Percentiles rank a stretch among this genome's conserved stretches.
Evolutionary conservation across 2,329 filamentous ascomycete genomes (phyloP).

Genomic region (Teratosphaeriaceae sp.): DNA sequence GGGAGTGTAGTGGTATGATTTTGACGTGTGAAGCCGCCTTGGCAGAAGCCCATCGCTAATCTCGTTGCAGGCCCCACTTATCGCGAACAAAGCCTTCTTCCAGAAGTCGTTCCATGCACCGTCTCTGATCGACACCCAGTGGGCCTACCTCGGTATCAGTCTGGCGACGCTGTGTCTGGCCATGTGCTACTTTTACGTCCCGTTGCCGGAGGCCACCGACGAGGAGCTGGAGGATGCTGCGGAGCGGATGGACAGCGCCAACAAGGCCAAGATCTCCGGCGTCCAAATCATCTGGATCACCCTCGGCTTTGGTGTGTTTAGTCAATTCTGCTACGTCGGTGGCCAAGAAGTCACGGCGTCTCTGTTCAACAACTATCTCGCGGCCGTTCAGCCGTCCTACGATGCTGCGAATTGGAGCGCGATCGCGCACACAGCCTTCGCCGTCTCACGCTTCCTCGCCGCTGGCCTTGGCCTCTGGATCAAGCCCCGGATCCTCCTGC

Average conservation of each 20-base stretch:
- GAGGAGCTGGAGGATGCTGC: slow-evolving; percentile 51
- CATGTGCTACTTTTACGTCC: slow-evolving; percentile 54
- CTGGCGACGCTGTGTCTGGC: slow-evolving; percentile 54
- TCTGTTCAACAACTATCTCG: slow-evolving; percentile 41
- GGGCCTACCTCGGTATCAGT: slow-evolving; percentile 58
- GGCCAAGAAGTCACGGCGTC: slow-evolving; percentile 52
- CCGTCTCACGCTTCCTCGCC: slow-evolving; percentile 50
- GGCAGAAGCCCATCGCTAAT: too few species aligned
- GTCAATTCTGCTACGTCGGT: slow-evolving; percentile 55
- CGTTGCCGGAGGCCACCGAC: slow-evolving; percentile 56
- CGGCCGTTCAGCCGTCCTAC: slow-evolving; percentile 30
- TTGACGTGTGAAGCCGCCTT: too few species aligned
- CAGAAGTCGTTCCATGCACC: slow-evolving; percentile 39
- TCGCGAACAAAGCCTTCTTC: slow-evolving; percentile 55
- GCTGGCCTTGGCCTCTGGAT: slow-evolving; percentile 48
- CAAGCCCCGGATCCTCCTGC: slow-evolving; percentile 52
- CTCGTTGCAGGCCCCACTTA: slow-evolving; percentile 54
- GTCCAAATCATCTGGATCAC: slow-evolving; percentile 51
- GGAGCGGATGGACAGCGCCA: slow-evolving; percentile 44
- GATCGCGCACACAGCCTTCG: slow-evolving; percentile 52
- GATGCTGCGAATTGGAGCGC: slow-evolving; percentile 41
- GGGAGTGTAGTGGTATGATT: slow-evolving; percentile 52
- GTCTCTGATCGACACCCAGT: slow-evolving; percentile 55
- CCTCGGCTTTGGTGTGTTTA: slow-evolving; percentile 47
- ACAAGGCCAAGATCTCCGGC: slow-evolving; percentile 39